Conservation (phyloP, 2,329 filamentous ascomycete genomes). For the Monosporascus sp. region DNA sequence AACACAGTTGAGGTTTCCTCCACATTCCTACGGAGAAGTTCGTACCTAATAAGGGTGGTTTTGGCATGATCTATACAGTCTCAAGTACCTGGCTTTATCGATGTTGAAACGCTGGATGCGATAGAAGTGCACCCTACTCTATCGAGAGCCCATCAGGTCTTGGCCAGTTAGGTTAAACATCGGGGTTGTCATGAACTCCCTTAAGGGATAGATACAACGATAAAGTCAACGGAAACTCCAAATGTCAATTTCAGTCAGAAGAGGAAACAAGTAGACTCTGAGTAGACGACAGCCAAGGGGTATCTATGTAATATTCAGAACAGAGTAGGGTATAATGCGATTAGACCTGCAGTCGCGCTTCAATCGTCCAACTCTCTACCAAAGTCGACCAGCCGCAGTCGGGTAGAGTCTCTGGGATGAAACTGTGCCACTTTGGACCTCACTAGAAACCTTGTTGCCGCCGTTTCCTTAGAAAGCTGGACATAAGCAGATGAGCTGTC, state of each 20-base stretch:
- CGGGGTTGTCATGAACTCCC: too few relatives aligned
- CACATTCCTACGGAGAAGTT: too few relatives aligned
- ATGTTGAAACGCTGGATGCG: too few relatives aligned
- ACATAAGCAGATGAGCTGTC: slow-evolving; percentile 54
- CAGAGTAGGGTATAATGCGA: not conserved
- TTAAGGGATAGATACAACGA: too few relatives aligned
- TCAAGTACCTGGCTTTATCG: too few relatives aligned
- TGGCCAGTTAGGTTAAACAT: too few relatives aligned
- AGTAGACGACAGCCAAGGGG: not conserved
- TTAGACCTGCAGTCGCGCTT: not conserved
- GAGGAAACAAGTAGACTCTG: not conserved
- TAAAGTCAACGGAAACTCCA: too few relatives aligned
- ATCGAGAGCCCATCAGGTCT: too few relatives aligned
- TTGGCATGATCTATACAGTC: too few relatives aligned
- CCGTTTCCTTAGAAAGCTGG: slow-evolving; percentile 52
- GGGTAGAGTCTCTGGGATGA: slow-evolving; percentile 57
- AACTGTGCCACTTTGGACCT: slow-evolving; percentile 62
- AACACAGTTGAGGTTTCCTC: not conserved
- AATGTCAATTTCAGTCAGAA: too few relatives aligned
- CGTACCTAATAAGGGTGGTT: too few relatives aligned
- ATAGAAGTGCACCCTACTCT: too few relatives aligned
- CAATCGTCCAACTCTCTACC: slow-evolving; percentile 56
- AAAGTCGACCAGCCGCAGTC: slow-evolving; percentile 57
- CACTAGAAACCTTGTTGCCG: slow-evolving; percentile 58
- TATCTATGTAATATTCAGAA: not conserved